These are phyloP conservation scores for Colletotrichum destructivum DNA, from an alignment of 2,329 filamentous ascomycete species.

Conservation along the genomic window DNA sequence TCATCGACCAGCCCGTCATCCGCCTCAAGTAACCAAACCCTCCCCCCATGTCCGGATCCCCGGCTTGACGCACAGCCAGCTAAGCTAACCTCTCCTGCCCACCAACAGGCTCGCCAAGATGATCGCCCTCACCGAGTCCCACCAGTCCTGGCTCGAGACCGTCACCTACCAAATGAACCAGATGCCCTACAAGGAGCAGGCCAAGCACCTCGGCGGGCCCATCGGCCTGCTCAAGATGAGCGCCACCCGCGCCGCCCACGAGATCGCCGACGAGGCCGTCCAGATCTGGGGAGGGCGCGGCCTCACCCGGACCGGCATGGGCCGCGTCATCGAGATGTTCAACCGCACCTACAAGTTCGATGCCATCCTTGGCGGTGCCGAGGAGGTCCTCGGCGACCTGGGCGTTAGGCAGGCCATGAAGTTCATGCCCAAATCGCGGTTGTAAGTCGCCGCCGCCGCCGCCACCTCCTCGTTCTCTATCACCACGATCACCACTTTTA, in stretches of 20 bases:
- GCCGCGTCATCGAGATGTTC: constrained; percentile 86
- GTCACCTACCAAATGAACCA: constrained; percentile 91
- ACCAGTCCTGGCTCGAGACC: constrained; percentile 87
- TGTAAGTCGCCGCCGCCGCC: constrained; percentile 63
- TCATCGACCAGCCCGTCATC: constrained; percentile 88
- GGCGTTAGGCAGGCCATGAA: constrained; percentile 89
- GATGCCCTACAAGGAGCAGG: constrained; percentile 85
- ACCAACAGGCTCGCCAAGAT: constrained; percentile 80
- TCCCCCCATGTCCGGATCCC: constrained; percentile 1
- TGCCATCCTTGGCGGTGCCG: constrained; percentile 83
- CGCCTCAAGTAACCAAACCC: constrained; percentile 74
- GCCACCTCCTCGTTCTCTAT: background rate
- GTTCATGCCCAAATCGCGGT: constrained; percentile 86
- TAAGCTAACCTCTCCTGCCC: constrained; percentile 26
- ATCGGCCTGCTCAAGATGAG: constrained; percentile 88
- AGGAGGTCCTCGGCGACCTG: constrained; percentile 86
- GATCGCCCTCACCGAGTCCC: constrained; percentile 86
- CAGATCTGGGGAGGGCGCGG: constrained; percentile 90
- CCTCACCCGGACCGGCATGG: constrained; percentile 87
- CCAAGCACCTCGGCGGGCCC: constrained; percentile 82
- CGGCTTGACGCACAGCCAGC: background rate
- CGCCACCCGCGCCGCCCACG: constrained; percentile 82
- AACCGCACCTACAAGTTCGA: constrained; percentile 88
- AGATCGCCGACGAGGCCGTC: constrained; percentile 86
- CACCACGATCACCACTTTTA: background rate